Evolutionary conservation across 106 monocot genomes (phyloP), one percentile per base, ranked within the genome.

Genomic region (Phalaenopsis equestris): DNA sequence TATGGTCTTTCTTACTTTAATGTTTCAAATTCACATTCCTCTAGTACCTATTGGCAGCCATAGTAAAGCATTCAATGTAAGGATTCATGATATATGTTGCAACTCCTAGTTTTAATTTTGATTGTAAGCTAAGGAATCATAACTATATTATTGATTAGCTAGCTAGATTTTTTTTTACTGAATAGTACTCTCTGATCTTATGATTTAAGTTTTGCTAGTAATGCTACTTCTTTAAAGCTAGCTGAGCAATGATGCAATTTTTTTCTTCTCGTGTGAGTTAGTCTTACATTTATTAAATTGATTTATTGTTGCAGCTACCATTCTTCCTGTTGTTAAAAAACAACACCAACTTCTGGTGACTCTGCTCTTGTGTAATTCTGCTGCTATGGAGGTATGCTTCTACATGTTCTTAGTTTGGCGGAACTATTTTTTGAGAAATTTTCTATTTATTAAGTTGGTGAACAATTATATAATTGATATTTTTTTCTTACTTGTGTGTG

Each of bases 341-440:
- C 98, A 99, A 77, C 98, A 99, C 80, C 98, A 93, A 72, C 93
- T 99, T 83, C 91, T 99, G 37, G 98, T 99, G 79, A 99, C 98
- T 77, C 84, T 99, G 84, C 84, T 99, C 23, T 81, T 99, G 78
- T 94, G 98, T 80, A 99, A 99, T 90, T 94, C 98, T 83, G 90
- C 77, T 61, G 58, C 98, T 18, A 99, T 99, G 98, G 98, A 99
- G 93, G 98, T 99, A 85, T 45, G 30, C 12, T 12, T 23, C 12
- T 76, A 47, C 24, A 14, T 48, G 18, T 21, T 48, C 48, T 76
- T 24, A 41, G 19, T 74, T 74, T 74, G 73, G 43, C 17, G 41
- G 41, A 73, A 41, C 14, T 41, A 73, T 67, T 70, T 21, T 23
- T 42, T 41, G 41, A 43, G 14, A 74, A 24, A 3, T n/a, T 74